Evolutionary conservation across 768 basidiomycete genomes (phyloP).

Genomic region (Auriscalpium orientale): DNA sequence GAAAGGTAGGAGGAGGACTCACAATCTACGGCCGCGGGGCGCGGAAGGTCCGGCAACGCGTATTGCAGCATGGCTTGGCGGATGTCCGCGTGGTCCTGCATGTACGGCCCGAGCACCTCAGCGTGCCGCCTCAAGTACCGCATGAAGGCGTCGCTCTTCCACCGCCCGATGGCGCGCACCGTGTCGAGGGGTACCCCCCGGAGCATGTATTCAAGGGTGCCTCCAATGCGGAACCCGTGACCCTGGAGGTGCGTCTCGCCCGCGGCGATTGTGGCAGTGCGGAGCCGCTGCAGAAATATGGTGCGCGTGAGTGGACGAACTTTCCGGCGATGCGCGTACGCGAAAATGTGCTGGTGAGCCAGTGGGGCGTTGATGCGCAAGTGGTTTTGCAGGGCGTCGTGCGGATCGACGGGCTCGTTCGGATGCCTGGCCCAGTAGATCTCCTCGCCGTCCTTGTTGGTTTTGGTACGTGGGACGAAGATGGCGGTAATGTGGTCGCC

Average conservation of each 20-base stretch:
- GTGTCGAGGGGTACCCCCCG: no score
- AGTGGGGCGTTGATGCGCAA: constrained; percentile 23
- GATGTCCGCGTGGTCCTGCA: no score
- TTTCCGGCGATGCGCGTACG: constrained; percentile 14
- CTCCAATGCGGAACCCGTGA: constrained; percentile 25
- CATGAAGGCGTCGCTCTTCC: no score
- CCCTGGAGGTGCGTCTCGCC: constrained; percentile 17
- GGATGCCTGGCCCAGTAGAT: constrained; percentile 26
- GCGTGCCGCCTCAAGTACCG: no score
- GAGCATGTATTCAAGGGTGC: constrained; percentile 28
- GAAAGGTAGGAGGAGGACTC: no score
- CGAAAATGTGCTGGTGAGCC: constrained; percentile 20
- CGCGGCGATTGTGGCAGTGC: constrained; percentile 1
- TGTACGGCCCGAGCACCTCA: no score
- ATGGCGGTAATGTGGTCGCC: background rate
- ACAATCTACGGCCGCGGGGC: no score
- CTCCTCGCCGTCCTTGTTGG: constrained; percentile 22
- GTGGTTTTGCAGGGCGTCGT: constrained; percentile 20
- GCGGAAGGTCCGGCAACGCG: no score
- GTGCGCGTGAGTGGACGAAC: constrained; percentile 20
- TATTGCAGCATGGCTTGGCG: no score
- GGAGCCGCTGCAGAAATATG: constrained; percentile 18
- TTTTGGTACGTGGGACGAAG: constrained; percentile 5
- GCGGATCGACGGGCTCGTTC: constrained; percentile 19
- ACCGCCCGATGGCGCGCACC: no score